Conservation (phyloP, 495 filamentous ascomycete species). For the Clavariopsis aquatica region DNA sequence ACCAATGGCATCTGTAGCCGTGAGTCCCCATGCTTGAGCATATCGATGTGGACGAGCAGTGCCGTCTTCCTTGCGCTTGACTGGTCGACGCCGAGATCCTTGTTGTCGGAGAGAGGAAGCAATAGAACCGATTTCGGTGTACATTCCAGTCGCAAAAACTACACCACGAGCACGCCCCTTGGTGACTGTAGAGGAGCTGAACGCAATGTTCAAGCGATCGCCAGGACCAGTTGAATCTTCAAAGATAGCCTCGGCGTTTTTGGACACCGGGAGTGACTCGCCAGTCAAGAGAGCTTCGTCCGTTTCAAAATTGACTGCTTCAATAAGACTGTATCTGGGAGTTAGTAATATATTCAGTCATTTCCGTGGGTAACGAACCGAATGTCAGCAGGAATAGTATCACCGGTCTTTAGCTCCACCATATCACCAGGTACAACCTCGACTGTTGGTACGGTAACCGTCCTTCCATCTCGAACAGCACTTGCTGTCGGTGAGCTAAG, state of each 20-base stretch:
- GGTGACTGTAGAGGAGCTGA: conserved; percentile 70
- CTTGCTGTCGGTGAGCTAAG: conserved; percentile 77
- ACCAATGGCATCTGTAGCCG: conserved; percentile 64
- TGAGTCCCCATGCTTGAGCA: conserved; percentile 67
- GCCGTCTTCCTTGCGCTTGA: conserved; percentile 47
- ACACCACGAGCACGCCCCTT: conserved; percentile 69
- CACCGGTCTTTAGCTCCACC: conserved; percentile 67
- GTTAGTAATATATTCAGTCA: conserved; percentile 3
- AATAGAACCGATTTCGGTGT: conserved; percentile 71
- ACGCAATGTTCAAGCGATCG: conserved; percentile 71
- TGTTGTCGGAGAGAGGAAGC: conserved; percentile 55
- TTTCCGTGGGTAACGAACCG: conserved; percentile 39
- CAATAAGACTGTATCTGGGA: conserved; percentile 49
- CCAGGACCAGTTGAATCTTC: conserved; percentile 60
- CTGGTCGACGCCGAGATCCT: conserved; percentile 45
- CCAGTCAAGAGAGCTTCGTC: conserved; percentile 76
- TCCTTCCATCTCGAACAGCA: conserved; percentile 71
- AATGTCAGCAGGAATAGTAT: conserved; percentile 71
- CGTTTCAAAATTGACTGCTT: conserved; percentile 70
- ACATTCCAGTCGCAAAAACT: conserved; percentile 70
- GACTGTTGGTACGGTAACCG: conserved; percentile 64
- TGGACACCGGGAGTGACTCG: conserved; percentile 73
- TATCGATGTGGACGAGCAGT: conserved; percentile 58
- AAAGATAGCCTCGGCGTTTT: conserved; percentile 45
- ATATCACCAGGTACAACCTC: conserved; percentile 82